Conservation (phyloP, 768 basidiomycete species). For the Lepiota brunneoincarnata region DNA sequence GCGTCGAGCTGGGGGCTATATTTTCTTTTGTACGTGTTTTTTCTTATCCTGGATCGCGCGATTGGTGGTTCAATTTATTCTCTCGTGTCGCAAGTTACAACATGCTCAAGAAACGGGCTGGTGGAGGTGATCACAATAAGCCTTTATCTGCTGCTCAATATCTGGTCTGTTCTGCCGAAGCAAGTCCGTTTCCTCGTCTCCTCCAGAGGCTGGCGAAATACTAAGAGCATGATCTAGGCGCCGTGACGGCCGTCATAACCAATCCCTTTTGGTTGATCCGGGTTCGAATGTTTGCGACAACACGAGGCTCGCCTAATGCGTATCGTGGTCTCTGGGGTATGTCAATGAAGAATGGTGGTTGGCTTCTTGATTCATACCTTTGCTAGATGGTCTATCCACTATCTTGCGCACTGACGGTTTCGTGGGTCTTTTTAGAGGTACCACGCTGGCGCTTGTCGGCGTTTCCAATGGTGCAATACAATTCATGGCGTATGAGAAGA, state of each 20-base stretch:
- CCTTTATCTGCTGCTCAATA: conserved; percentile 76
- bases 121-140: conserved; percentile 60
- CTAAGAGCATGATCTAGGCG: conserved; percentile 51
- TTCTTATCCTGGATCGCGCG: conserved; percentile 4
- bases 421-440: conserved; percentile 83
- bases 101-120: conserved; percentile 82
- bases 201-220: conserved; percentile 10
- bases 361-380: not conserved
- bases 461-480: conserved; percentile 94
- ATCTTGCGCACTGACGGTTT: conserved; percentile 76
- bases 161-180: conserved; percentile 89
- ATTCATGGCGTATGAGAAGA: conserved; percentile 94
- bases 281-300: conserved; percentile 93
- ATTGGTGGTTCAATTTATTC: not conserved
- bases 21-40: conserved; percentile 84
- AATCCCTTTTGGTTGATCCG: conserved; percentile 99
- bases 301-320: conserved; percentile 58
- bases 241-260: conserved; percentile 89
- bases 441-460: conserved; percentile 83
- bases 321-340: conserved; percentile 81
- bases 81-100: conserved; percentile 65
- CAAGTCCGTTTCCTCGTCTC: conserved; percentile 65
- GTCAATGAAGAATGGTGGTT: conserved; percentile 21
- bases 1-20: conserved; percentile 97
- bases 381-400: conserved; percentile 59